phyloP scores from a whole-genome alignment of 2,329 filamentous ascomycete genomes.

The Knufia fluminis region DNA sequence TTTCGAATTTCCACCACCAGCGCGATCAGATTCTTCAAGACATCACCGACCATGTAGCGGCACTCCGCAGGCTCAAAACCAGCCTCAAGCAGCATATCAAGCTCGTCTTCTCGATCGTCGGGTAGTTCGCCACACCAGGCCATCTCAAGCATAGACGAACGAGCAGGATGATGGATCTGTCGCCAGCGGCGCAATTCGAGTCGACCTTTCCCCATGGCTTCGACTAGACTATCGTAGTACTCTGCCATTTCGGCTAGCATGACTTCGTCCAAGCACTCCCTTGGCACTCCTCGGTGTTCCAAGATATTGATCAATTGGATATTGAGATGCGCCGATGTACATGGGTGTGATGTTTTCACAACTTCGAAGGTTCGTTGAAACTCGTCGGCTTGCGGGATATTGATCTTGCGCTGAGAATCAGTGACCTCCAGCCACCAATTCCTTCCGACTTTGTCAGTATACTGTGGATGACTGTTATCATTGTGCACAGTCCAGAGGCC shows the following conservation, averaged over 20 bases:
- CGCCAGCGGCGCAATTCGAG: constrained; percentile 16
- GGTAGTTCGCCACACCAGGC: constrained; percentile 29
- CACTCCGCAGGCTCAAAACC: constrained; percentile 38
- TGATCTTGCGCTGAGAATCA: constrained; percentile 50
- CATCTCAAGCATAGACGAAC: constrained; percentile 1
- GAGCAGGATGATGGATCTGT: constrained; percentile 10
- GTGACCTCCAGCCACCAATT: constrained; percentile 48
- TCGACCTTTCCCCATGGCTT: constrained; percentile 12
- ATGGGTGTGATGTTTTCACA: constrained; percentile 34
- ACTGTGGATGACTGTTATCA: constrained; percentile 9
- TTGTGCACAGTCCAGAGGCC: constrained; percentile 51
- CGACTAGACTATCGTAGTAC: constrained; percentile 28
- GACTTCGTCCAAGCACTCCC: constrained; percentile 35
- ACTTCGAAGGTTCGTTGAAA: constrained; percentile 50
- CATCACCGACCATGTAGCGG: constrained; percentile 28
- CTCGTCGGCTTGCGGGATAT: constrained; percentile 30
- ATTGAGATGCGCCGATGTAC: constrained; percentile 41
- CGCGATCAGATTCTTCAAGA: constrained; percentile 28
- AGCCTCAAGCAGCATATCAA: constrained; percentile 32
- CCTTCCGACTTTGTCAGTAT: constrained; percentile 23
- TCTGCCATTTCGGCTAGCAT: constrained; percentile 29
- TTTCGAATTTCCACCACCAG: constrained; percentile 35
- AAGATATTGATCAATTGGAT: constrained; percentile 48
- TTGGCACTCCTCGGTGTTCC: constrained; percentile 41
- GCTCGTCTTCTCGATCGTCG: constrained; percentile 27